A percentile compares a stretch with the other conserved stretches of the same genome.
Evolutionary conservation across 768 basidiomycete species (phyloP).

Genomic region (Cubamyces sp.): DNA sequence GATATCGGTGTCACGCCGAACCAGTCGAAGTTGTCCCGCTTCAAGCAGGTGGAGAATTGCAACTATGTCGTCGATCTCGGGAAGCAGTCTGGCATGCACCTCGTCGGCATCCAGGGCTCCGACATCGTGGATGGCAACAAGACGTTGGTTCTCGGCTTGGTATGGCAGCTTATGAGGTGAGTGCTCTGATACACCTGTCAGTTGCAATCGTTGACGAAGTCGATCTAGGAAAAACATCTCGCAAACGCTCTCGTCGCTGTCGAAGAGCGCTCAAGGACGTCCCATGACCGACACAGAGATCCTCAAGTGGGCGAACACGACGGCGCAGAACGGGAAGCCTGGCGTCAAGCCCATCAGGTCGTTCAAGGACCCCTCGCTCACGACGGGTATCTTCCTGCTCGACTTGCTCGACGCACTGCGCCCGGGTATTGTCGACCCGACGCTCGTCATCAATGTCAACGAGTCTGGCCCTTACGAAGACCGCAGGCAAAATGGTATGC

Average conservation of each 20-base stretch:
- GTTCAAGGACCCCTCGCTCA: constrained; percentile 92
- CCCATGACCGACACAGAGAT: constrained; percentile 93
- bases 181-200: constrained; percentile 26
- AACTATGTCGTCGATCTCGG: constrained; percentile 95
- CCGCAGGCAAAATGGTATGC: constrained; percentile 86
- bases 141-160: constrained; percentile 92
- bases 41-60: constrained; percentile 98
- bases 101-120: constrained; percentile 97
- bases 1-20: constrained; percentile 84
- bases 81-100: constrained; percentile 89
- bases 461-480: constrained; percentile 80
- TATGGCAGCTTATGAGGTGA: constrained; percentile 97
- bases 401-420: constrained; percentile 89
- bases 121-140: constrained; percentile 95
- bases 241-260: constrained; percentile 82
- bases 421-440: constrained; percentile 94
- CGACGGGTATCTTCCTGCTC: constrained; percentile 91
- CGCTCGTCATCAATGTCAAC: constrained; percentile 66
- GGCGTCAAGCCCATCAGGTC: constrained; percentile 72
- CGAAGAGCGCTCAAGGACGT: constrained; percentile 67
- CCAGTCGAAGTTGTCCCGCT: constrained; percentile 85
- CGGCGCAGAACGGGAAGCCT: constrained; percentile 73
- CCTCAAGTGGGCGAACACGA: constrained; percentile 94
- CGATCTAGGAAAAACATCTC: constrained; percentile 81
- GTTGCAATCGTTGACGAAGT: no score